Evolutionary conservation across 1,139 yeast species (phyloP).

Genomic region (Blastobotrys niveus): DNA sequence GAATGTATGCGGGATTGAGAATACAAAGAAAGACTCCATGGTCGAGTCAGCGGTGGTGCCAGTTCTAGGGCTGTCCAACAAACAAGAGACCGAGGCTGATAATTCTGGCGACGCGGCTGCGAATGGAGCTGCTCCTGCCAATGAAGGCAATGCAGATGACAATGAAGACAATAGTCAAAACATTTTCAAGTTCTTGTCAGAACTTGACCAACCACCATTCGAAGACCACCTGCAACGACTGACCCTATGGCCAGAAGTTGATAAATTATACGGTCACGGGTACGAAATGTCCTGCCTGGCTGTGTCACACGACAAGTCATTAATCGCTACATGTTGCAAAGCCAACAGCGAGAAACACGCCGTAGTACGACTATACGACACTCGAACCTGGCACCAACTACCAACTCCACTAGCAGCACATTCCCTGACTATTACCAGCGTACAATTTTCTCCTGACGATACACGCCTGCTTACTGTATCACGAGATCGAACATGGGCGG

Average conservation of each 20-base stretch:
- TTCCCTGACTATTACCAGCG: slow-evolving; percentile 75
- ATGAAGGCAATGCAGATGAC: slow-evolving; percentile 34
- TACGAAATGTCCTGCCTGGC: slow-evolving; percentile 85
- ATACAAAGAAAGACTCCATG: slow-evolving; percentile 30
- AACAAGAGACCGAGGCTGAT: slow-evolving; percentile 56
- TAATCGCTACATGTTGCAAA: slow-evolving; percentile 85
- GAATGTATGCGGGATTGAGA: slow-evolving; percentile 46
- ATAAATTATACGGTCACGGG: slow-evolving; percentile 95
- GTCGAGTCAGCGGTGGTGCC: slow-evolving; percentile 89
- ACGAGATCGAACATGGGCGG: slow-evolving; percentile 79
- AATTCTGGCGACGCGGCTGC: too few species aligned
- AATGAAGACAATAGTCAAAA: slow-evolving; percentile 30
- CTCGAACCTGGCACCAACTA: slow-evolving; percentile 56
- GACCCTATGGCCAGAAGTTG: slow-evolving; percentile 91
- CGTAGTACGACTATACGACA: slow-evolving; percentile 68
- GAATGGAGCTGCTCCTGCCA: slow-evolving; percentile 31
- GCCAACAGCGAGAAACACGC: slow-evolving; percentile 85
- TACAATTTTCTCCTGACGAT: slow-evolving; percentile 71
- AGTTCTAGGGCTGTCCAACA: slow-evolving; percentile 88
- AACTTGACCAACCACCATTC: slow-evolving; percentile 58
- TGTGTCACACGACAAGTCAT: slow-evolving; percentile 54
- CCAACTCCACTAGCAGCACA: slow-evolving; percentile 53
- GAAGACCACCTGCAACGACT: slow-evolving; percentile 89
- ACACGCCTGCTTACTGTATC: slow-evolving; percentile 70
- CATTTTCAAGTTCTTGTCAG: slow-evolving; percentile 30